Percentiles rank a stretch among this genome's conserved stretches.
Evolutionary conservation across 441 rosid species (phyloP).

Genomic region (Theobroma grandiflorum): DNA sequence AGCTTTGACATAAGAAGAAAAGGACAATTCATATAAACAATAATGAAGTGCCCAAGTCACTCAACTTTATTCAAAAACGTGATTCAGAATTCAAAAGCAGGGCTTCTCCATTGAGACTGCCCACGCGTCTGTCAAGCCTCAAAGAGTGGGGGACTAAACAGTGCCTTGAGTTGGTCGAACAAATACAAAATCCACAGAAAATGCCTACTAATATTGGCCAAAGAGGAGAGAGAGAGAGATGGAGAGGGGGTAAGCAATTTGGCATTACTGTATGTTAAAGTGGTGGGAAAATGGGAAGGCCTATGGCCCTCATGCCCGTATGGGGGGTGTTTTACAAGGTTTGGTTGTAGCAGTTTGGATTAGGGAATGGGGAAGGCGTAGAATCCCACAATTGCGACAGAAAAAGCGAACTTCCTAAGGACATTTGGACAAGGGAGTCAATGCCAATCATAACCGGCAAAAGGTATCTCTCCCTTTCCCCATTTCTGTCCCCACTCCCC

Average conservation of each 20-base stretch:
- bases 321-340: not conserved
- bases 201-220: not conserved
- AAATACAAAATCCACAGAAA: conserved; percentile 6
- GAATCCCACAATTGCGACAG: conserved; percentile 55
- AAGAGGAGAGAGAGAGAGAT: not conserved
- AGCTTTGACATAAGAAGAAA: conserved; percentile 9
- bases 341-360: not conserved
- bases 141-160: conserved; percentile 20
- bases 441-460: conserved; percentile 86
- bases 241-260: conserved; percentile 11
- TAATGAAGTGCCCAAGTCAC: conserved; percentile 16
- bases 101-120: not conserved
- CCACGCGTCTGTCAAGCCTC: not conserved
- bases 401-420: conserved; percentile 69
- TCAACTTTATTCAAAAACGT: not conserved
- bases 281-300: conserved; percentile 23
- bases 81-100: conserved; percentile 8
- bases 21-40: conserved; percentile 14
- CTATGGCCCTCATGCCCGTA: not conserved
- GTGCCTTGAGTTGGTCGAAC: conserved; percentile 31
- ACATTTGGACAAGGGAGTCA: conserved; percentile 82
- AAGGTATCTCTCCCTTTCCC: conserved; percentile 46
- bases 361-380: conserved; percentile 4
- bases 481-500: conserved; percentile 40
- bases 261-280: conserved; percentile 10